These are phyloP conservation scores for Abrus precatorius DNA, from an alignment of 306 rosid genomes.

Conservation along the genomic window DNA sequence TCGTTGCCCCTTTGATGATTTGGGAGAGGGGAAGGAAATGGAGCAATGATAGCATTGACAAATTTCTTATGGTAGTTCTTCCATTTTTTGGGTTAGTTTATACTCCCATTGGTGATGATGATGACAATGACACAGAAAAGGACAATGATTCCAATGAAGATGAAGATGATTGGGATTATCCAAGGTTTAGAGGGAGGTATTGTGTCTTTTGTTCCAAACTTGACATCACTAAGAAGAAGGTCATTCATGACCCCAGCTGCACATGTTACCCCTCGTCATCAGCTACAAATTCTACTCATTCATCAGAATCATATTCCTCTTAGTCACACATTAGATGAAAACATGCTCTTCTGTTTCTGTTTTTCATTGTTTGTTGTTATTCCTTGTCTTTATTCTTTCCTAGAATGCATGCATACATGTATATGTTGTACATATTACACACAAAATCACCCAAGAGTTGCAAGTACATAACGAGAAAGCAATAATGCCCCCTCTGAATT, in stretches of 20 bases:
- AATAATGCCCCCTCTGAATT: conserved; percentile 31
- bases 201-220: conserved; percentile 91
- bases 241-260: conserved; percentile 76
- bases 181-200: conserved; percentile 58
- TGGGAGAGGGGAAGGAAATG: conserved; percentile 82
- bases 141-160: conserved; percentile 45
- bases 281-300: conserved; percentile 57
- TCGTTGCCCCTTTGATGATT: conserved; percentile 61
- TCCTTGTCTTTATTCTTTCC: conserved; percentile 16
- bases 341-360: background rate
- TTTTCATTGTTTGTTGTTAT: background rate
- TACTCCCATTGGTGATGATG: conserved; percentile 52
- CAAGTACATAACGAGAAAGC: conserved; percentile 22
- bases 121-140: conserved; percentile 47
- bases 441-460: conserved; percentile 35
- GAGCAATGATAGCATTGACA: conserved; percentile 61
- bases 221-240: conserved; percentile 60
- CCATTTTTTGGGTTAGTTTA: conserved; percentile 71
- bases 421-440: conserved; percentile 49
- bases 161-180: conserved; percentile 49
- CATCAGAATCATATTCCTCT: conserved; percentile 61
- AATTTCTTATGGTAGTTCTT: conserved; percentile 64
- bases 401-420: conserved; percentile 40
- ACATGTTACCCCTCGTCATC: conserved; percentile 65
- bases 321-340: conserved; percentile 41